Percentiles rank a stretch among this genome's conserved stretches.
Evolutionary conservation across 1,284 basidiomycete genomes (phyloP).

Genomic region (Chalciporus sp.): DNA sequence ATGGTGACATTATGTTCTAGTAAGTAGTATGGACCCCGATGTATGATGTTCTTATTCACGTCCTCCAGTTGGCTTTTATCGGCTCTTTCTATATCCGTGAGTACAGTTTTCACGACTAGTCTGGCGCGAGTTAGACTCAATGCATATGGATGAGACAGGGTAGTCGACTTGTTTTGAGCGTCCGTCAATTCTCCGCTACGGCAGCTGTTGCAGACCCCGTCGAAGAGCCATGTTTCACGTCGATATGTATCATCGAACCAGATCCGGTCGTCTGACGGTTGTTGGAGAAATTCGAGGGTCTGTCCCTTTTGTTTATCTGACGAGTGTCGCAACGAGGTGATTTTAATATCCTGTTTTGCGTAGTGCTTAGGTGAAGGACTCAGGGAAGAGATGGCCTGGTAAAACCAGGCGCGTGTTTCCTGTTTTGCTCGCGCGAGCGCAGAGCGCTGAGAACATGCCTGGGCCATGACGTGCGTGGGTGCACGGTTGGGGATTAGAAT

Average conservation of each 20-base stretch:
- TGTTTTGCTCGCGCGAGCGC: too few species aligned
- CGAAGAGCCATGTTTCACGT: constrained; percentile 10
- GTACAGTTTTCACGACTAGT: neutral
- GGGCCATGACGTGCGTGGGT: too few species aligned
- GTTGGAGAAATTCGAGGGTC: too few species aligned
- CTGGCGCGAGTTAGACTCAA: neutral
- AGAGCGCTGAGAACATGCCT: too few species aligned
- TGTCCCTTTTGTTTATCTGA: too few species aligned
- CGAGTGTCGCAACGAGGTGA: too few species aligned
- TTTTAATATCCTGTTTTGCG: too few species aligned
- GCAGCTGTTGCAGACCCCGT: neutral
- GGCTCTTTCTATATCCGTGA: constrained; percentile 9
- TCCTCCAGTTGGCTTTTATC: constrained; percentile 11
- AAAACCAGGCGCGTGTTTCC: too few species aligned
- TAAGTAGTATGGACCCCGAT: neutral
- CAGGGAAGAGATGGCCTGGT: too few species aligned
- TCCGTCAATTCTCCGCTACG: constrained; percentile 4
- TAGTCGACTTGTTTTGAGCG: constrained; percentile 9
- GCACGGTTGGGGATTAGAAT: too few species aligned
- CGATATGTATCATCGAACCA: constrained; percentile 9
- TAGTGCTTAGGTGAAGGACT: too few species aligned
- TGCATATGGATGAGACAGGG: constrained; percentile 1
- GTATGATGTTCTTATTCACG: neutral
- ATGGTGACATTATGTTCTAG: constrained; percentile 16
- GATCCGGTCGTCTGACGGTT: neutral